Base-by-base conservation (phyloP, 2,329 filamentous ascomycete species). In the Pleurostoma richardsiae region DNA sequence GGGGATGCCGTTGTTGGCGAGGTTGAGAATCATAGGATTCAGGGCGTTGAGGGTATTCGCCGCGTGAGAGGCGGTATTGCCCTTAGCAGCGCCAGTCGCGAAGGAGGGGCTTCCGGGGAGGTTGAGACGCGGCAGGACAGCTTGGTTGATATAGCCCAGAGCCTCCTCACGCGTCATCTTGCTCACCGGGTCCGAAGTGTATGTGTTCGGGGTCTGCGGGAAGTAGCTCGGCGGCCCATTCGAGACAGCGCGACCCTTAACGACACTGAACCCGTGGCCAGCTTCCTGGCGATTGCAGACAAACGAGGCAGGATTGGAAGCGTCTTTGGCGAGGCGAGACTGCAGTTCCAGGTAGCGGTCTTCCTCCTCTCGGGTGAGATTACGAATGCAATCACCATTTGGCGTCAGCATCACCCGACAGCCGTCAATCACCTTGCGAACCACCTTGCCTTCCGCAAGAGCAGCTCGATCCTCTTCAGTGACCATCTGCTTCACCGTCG, bases 361-460 rank as follows among this genome's bases (percentile, higher is more conserved):
- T 59, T 91, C 87, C 52, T 91, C 83, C 39, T 85, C 80, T 4
- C 76, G 67, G 1, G 76, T 82, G 45, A 94, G 67, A 48, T 86
- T 85, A 53, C 85, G 82, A n/a, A 92, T 73, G 59, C 86, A 88
- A 52, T 88, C 83, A 8, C 88, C 87, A 51, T 86, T 83, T 0
- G 87, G 85, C 0, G 87, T 90, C 44, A 91, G 80, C 54, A 91
- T 76, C 52, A 87, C 82, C 29, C 85, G 77, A 61, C 78, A 76
- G 46, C 81, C 82, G 51, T 86, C 82, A 2, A 82, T 70, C 38
- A 82, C 65, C 61, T 85, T 85, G 49, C 75, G 77, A 6, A 86
- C 79, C 8, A 80, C 69, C 50, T 74, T 72, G 42, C 81, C 82
- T 2, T 73, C 69, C n/a, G 74, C 68, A 5, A 85, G 69, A 3